Percentiles rank a stretch among this genome's conserved stretches.
Evolutionary conservation across 2,329 filamentous ascomycete species (phyloP).

Genomic region (Exophiala aquamarina): DNA sequence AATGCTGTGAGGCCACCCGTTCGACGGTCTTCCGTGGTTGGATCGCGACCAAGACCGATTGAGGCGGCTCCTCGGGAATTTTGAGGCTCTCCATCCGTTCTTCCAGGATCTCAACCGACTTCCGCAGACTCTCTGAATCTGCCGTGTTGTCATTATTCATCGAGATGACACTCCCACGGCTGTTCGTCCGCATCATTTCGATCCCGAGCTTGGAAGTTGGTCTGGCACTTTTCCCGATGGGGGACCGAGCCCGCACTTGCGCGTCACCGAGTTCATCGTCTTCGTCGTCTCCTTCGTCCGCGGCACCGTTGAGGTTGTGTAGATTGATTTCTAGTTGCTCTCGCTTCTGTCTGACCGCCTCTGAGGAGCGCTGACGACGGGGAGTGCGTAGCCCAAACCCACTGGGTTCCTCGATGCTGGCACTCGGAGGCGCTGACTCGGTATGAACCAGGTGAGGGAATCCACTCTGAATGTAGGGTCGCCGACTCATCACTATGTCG

Average conservation of each 20-base stretch:
- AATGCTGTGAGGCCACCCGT: constrained; percentile 29
- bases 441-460: constrained; percentile 59
- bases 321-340: constrained; percentile 72
- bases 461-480: constrained; percentile 41
- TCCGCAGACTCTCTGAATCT: constrained; percentile 28
- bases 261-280: constrained; percentile 79
- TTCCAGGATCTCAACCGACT: constrained; percentile 34
- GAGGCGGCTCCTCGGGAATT: constrained; percentile 29
- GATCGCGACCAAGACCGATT: constrained; percentile 15
- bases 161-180: constrained; percentile 73
- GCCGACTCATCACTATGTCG: constrained; percentile 48
- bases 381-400: constrained; percentile 44
- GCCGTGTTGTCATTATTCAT: constrained; percentile 43
- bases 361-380: constrained; percentile 66
- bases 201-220: constrained; percentile 87
- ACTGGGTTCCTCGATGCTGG: constrained; percentile 51
- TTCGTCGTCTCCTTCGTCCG: constrained; percentile 90
- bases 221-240: constrained; percentile 53
- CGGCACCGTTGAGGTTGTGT: constrained; percentile 58
- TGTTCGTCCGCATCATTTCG: constrained; percentile 98
- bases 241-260: constrained; percentile 52
- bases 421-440: constrained; percentile 62
- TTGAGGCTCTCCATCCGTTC: constrained; percentile 30
- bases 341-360: constrained; percentile 72
- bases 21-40: constrained; percentile 27